Evolutionary conservation across 2,329 filamentous ascomycete species (phyloP), one percentile per base, ranked within the genome.

Genomic region (Colletotrichum cuscutae): DNA sequence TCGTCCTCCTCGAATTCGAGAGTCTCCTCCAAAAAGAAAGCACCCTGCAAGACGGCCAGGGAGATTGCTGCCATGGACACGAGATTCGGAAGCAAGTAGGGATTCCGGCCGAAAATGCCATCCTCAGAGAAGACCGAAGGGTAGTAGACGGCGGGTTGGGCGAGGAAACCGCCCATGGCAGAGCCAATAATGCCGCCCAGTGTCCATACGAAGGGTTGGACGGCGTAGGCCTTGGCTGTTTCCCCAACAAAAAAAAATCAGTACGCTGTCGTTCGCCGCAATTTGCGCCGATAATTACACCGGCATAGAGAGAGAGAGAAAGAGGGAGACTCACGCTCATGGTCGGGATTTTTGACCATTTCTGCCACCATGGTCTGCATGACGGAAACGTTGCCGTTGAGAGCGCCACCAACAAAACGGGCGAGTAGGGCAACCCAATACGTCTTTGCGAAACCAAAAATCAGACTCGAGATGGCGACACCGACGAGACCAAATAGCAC

Each of bases 21-120:
- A 0, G 84, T 85, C 76, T 85, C 84, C 42, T 85, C 83, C 22
- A 95, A 82, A 75, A 94, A 93, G 30, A 94, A 79, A 42, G 90
- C 84, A 5, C 91, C 89, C 22, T 94, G 81, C 2, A 91, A 77
- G 15, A 94, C 86, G 63, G 94, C 93, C 1, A 94, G 76, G 3
- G 89, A 75, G 26, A 95, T 86, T 2, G 95, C 85, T 1, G 82
- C 84, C 1, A 92, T 93, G 67, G 94, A 91, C 26, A 95, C 85
- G 15, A 83, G 77, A 53, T 83, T 83, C 3, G 82, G 82, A 32
- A 83, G 82, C n/a, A 94, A 85, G 76, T 94, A 95, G 0, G 93
- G 93, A 76, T 92, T 94, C 8, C 87, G 86, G 54, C 91, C 92
- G 60, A 85, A 85, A 1, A 85, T 56, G 1, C 83, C 83, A 30